Evolutionary conservation across 1,284 basidiomycete species (phyloP), one percentile per base, ranked within the genome.

Genomic region (Cryptococcus deneoformans): DNA sequence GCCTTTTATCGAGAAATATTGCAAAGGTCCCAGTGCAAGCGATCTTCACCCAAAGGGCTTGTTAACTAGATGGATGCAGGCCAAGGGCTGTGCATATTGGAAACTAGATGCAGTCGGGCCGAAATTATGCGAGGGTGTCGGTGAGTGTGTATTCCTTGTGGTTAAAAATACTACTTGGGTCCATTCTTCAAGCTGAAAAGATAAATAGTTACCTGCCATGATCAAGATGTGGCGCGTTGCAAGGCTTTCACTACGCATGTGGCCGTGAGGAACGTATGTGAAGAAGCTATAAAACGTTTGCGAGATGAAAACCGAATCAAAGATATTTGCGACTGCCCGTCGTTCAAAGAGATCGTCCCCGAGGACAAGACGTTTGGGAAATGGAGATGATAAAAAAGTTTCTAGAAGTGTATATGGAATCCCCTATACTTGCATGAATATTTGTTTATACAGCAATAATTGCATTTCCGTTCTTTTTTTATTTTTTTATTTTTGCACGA

Each of bases 1-100:
- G 44, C 71, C 70, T 0, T 75, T 71, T 53, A 43, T 68, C n/a
- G 66, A 68, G 11, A 45, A 44, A 12, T 69, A 70, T 53, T 67
- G 69, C 29, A 43, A 53, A 3, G 66, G 65, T 2, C 67, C 70
- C 0, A 47, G 48, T 6, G 39, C 11, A 10, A 38, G 14, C 11
- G 46, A 48, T 38, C n/a, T 20, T 4, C 65, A 75, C 46, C 71
- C 72, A 1, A 71, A 68, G 53, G 64, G 55, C 16, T 49, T 58
- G 29, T 60, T 72, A n/a, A 56, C 57, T 75, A 60, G 64, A 52
- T 54, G 56, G 50, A 50, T 72, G 14, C 56, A 54, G 37, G 39
- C 36, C 14, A 53, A 57, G 46, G 61, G 63, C 10, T 72, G 70
- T 51, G 40, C 37, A 10, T 12, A 42, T n/a, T 70, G 65, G 64